Base-by-base conservation (phyloP, 129 eudicot genomes). In the Logfia minima region DNA sequence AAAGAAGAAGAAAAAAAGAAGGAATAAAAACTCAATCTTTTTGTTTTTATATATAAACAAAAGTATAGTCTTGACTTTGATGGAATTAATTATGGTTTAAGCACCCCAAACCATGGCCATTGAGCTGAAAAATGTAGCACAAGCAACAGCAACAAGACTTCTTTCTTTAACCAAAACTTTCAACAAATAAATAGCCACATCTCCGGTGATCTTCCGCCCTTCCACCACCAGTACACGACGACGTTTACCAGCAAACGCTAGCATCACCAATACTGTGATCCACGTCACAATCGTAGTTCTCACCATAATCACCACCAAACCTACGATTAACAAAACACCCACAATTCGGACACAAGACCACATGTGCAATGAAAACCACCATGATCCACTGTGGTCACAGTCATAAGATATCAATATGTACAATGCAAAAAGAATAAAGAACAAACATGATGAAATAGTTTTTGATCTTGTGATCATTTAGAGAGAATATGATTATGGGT, bases 201-300 rank as follows among this genome's bases (percentile, higher is more conserved):
- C 97, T n/a, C 87, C 66, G 9, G 88, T 89, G 60, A 92, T 89
- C 87, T 84, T 86, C 82, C 85, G 77, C 58, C 96, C 89, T 76
- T 92, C 88, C 51, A 70, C 79, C 43, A 75, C 96, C 83, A 92
- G 80, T 51, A 92, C 87, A 0, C 92, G 81, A 17, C 91, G 89
- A 8, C 96, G 87, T 71, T 89, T 92, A 52, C 97, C 97, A 0
- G 83, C 82, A 75, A 87, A 87, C 1, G 91, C 88, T 26, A 92
- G 60, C 77, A 89, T 85, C 74, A 92, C 96, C 70, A 89, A 23
- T 75, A 92, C 89, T 18, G 88, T 89, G 76, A 85, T 92, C 91
- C 90, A 92, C 9, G 91, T 81, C 76, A 92, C 91, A 17, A 87
- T 71, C 56, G 92, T 87, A 67, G 97, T 83, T 70, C 89, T 78